Conservation (phyloP, 108 stramenopile genomes). For the Cylindrotheca closterium region DNA sequence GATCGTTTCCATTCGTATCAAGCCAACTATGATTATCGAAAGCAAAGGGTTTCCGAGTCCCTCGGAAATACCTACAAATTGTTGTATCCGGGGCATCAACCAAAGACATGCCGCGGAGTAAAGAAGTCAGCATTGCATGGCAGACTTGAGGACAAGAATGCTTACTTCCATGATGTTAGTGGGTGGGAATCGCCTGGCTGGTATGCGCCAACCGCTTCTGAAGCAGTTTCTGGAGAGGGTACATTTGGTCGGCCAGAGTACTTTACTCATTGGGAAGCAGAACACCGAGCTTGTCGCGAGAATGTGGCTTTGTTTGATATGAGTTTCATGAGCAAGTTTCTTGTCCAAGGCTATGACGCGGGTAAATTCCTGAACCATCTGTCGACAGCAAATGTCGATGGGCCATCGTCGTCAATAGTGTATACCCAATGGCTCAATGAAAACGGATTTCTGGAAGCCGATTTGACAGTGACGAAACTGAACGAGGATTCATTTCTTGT, state of each 20-base stretch:
- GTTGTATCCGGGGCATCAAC: slow-evolving; percentile 66
- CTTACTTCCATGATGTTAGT: slow-evolving; percentile 57
- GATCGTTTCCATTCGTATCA: slow-evolving; percentile 67
- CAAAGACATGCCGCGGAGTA: slow-evolving; percentile 42
- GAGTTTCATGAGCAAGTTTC: slow-evolving; percentile 84
- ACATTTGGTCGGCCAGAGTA: slow-evolving; percentile 50
- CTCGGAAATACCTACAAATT: slow-evolving; percentile 64
- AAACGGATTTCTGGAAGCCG: slow-evolving; percentile 61
- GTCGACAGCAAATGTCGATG: slow-evolving; percentile 70
- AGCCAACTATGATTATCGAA: slow-evolving; percentile 46
- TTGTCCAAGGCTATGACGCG: slow-evolving; percentile 65
- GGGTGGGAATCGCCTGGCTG: slow-evolving; percentile 75
- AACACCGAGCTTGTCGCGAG: slow-evolving; percentile 61
- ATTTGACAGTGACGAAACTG: slow-evolving; percentile 72
- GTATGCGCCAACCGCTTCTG: slow-evolving; percentile 32
- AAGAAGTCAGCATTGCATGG: slow-evolving; percentile 61
- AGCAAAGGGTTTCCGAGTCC: slow-evolving; percentile 50
- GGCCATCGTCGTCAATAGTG: slow-evolving; percentile 41
- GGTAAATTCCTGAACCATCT: slow-evolving; percentile 59
- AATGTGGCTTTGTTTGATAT: slow-evolving; percentile 77
- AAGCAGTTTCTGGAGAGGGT: slow-evolving; percentile 6
- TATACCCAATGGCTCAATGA: slow-evolving; percentile 81
- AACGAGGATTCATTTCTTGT: slow-evolving; percentile 58
- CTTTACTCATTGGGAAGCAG: slow-evolving; percentile 52
- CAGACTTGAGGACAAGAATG: slow-evolving; percentile 27